Conservation (phyloP, 306 rosid species). For the Biancaea sappan region DNA sequence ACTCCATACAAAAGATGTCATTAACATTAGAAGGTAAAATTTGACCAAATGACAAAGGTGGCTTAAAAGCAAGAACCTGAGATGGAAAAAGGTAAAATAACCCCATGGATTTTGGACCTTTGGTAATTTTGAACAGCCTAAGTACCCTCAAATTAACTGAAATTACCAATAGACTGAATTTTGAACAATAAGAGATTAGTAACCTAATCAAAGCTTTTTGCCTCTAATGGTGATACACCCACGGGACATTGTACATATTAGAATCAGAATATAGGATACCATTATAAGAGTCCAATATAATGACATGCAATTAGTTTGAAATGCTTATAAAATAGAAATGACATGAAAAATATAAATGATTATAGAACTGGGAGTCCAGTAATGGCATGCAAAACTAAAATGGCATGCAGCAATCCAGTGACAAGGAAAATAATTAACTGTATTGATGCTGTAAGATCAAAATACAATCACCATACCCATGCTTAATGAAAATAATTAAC, state of each 20-base stretch:
- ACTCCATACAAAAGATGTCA: neutral
- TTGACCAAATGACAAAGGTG: neutral
- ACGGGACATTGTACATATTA: neutral
- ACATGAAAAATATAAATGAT: no score
- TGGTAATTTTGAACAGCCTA: neutral
- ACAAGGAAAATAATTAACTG: conserved; percentile 24
- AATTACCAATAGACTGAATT: neutral
- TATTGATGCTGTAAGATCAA: neutral
- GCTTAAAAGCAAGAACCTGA: neutral
- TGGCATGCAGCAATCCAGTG: neutral
- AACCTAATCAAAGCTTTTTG: neutral
- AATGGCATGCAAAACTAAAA: conserved; percentile 29
- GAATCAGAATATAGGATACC: neutral
- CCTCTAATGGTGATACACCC: neutral
- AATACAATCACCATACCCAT: no score
- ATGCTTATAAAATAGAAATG: no score
- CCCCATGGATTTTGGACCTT: conserved; percentile 17
- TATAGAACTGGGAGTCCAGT: no score
- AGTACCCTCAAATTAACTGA: neutral
- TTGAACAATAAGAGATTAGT: neutral
- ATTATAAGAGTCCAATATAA: no score
- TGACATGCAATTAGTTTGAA: no score
- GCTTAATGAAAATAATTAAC: no score
- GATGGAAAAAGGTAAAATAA: conserved; percentile 13
- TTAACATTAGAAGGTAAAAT: neutral